Evolutionary conservation across 2,329 filamentous ascomycete species (phyloP), one percentile per base, ranked within the genome.

Genomic region (Leptodontidium sp.): DNA sequence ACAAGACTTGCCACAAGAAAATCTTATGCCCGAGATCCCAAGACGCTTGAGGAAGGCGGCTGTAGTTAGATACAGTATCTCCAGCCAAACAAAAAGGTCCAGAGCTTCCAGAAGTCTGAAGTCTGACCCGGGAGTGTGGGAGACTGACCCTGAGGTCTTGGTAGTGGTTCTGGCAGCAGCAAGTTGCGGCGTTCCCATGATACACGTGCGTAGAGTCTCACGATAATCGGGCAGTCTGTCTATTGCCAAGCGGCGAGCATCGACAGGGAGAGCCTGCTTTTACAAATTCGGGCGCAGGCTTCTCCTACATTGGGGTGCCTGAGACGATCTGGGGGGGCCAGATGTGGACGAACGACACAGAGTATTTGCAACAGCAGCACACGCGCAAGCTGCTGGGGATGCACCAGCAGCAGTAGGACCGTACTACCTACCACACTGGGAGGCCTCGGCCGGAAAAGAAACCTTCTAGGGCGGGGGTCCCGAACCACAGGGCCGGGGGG

Each of bases 371-470:
- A 26, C 29, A 40, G 8, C 8, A 40, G 14, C 14, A 17, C 29
- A n/a, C 52, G 24, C 15, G 45, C 45, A 47, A 14, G 45, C 15
- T 12, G 8, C 45, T 9, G 43, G 43, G 43, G 17, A 45, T 4
- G 43, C 29, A 32, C 29, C 29, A 32, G 29, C 29, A 32, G 29
- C 29, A 32, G 11, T 8, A 40, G 38, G 45, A n/a, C 45, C 14
- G 12, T 4, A n/a, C 1, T n/a, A 21, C 15, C 15, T 17, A 12
- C 45, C 14, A 21, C 45, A 47, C 45, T 47, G 24, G 50, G 26
- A 32, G 26, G 50, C 50, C 50, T 53, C 50, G 50, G 50, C 15
- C 50, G 50, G 50, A 53, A 53, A 53, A 32, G 50, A 53, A 53
- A 53, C 50, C 24, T 53, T 53, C 24, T 53, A 53, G 50, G 50